Evolutionary conservation across 331 rosid species (phyloP).

Genomic region (Phaseolus coccineus): DNA sequence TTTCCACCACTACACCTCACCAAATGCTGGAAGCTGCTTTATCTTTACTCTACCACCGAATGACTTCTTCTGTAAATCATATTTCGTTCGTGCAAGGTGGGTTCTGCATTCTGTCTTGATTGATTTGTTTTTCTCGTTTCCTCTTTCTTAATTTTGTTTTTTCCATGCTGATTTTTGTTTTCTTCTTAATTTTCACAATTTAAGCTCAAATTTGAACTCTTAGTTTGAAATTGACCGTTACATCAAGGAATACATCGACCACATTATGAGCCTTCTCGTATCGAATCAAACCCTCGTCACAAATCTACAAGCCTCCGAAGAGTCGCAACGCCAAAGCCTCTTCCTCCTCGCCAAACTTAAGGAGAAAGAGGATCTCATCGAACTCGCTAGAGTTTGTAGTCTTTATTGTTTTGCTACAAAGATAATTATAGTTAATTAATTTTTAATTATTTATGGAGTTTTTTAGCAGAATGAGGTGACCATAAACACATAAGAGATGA

Average conservation of each 20-base stretch:
- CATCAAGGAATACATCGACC: constrained; percentile 76
- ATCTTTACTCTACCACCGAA: no score
- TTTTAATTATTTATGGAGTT: neutral
- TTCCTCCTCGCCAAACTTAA: constrained; percentile 58
- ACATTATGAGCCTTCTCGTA: constrained; percentile 69
- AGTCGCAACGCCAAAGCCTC: constrained; percentile 52
- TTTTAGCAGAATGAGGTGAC: constrained; percentile 65
- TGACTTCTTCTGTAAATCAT: no score
- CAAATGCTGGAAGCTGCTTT: no score
- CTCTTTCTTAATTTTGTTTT: no score
- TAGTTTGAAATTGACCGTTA: constrained; percentile 55
- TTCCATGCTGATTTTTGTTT: no score
- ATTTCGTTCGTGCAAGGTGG: no score
- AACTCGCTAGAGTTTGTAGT: constrained; percentile 58
- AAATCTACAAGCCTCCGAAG: constrained; percentile 73
- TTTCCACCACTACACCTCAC: no score
- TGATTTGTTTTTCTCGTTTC: no score
- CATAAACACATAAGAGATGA: constrained; percentile 77
- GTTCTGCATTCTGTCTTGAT: no score
- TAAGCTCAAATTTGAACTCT: no score
- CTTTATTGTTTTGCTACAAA: neutral
- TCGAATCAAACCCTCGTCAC: constrained; percentile 61
- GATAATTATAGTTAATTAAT: neutral
- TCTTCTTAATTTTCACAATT: no score
- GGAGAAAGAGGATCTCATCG: constrained; percentile 67